These are phyloP conservation scores for Haplosporangium sp. DNA, from an alignment of 371 early-diverging fungal species.

Conservation along the genomic window DNA sequence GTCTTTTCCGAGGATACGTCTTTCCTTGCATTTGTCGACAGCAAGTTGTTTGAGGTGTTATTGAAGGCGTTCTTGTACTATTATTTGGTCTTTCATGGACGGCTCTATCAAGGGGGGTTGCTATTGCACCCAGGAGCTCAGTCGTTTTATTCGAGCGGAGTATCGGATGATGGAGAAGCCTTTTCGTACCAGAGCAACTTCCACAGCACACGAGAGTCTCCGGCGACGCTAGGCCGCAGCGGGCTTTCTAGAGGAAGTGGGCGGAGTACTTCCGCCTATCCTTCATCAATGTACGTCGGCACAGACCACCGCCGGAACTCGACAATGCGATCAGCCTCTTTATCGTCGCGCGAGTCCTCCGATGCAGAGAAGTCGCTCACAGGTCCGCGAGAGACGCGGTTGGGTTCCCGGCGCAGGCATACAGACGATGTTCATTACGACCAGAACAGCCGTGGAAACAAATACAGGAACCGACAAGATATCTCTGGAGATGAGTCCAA, in stretches of 20 bases:
- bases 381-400: neutral
- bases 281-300: constrained; percentile 15
- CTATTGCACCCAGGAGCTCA: constrained; percentile 17
- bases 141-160: constrained; percentile 39
- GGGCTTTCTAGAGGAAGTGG: constrained; percentile 8
- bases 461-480: constrained; percentile 4
- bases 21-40: constrained; percentile 42
- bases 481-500: constrained; percentile 39
- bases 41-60: constrained; percentile 37
- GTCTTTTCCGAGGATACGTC: constrained; percentile 43
- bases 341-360: constrained; percentile 46
- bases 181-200: constrained; percentile 47
- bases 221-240: constrained; percentile 3
- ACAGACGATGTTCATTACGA: constrained; percentile 3
- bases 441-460: constrained; percentile 1
- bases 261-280: constrained; percentile 20
- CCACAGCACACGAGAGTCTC: constrained; percentile 26
- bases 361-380: constrained; percentile 23
- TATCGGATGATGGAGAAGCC: constrained; percentile 51
- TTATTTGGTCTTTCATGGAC: constrained; percentile 38
- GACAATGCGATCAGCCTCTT: constrained; percentile 10
- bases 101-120: constrained; percentile 33
- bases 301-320: constrained; percentile 5
- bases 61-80: constrained; percentile 49
- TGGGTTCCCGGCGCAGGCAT: neutral